These are phyloP conservation scores for Myrica gale DNA, from an alignment of 306 rosid genomes.

Conservation along the genomic window DNA sequence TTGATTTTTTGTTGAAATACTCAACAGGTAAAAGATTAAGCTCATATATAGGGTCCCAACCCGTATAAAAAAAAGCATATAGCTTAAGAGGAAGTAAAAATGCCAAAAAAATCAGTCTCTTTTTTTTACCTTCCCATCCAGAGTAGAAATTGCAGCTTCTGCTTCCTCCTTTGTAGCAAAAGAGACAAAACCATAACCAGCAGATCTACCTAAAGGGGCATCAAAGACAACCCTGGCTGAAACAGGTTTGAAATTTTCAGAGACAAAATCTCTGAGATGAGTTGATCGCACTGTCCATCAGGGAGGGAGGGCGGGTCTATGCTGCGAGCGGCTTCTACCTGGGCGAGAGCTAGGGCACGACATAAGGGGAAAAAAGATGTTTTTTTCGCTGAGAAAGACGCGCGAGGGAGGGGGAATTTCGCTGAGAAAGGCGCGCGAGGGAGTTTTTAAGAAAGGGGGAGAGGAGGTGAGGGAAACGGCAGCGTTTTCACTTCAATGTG, in stretches of 20 bases:
- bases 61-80: background rate
- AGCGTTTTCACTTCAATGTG: too few relatives aligned
- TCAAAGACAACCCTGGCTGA: conserved; percentile 84
- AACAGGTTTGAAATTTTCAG: conserved; percentile 70
- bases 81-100: conserved; percentile 1
- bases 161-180: conserved; percentile 74
- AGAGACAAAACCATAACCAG: conserved; percentile 86
- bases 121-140: conserved; percentile 72
- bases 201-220: conserved; percentile 56
- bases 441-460: too few relatives aligned
- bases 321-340: too few relatives aligned
- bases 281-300: conserved; percentile 81
- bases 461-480: too few relatives aligned
- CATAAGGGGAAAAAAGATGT: too few relatives aligned
- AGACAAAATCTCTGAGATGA: conserved; percentile 64
- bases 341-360: too few relatives aligned
- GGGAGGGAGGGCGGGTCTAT: too few relatives aligned
- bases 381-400: too few relatives aligned
- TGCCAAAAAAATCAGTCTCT: conserved; percentile 7
- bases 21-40: background rate
- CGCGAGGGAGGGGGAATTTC: too few relatives aligned
- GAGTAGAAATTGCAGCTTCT: conserved; percentile 63
- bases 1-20: background rate
- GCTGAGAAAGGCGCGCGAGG: too few relatives aligned
- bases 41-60: background rate